Base-by-base conservation (phyloP, 2,329 filamentous ascomycete species). In the Sporothrix pseudoabietina region DNA sequence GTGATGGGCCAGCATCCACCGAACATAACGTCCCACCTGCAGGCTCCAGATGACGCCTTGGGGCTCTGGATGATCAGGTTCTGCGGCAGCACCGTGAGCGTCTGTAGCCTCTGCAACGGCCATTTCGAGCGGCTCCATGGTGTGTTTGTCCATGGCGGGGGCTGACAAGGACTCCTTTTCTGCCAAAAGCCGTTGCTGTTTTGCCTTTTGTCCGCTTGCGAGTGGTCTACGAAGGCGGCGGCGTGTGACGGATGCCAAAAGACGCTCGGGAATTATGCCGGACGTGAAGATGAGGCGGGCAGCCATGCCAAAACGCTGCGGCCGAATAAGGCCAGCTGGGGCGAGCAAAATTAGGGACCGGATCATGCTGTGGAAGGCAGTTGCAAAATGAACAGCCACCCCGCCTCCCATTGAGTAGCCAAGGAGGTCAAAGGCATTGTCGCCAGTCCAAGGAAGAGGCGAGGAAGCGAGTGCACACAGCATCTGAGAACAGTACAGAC, bases 331-430 rank as follows among this genome's bases (percentile, higher is more conserved):
- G 0, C 94, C 94, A 0, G 90, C 86, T 0, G 94, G 94, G 0
- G 94, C 93, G 57, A 98, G 86, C 6, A 97, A 87, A 12, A 96
- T 85, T 30, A 98, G 84, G 10, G 87, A 88, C 14, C 87, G 85
- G 16, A 97, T 85, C 72, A 95, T 83, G 66, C 87, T 80, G 0
- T 93, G 92, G 79, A 94, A 94, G 73, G 90, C 87, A 10, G 88
- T 88, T 7, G 92, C 89, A 79, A 97, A 95, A 74, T 90, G 88
- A 6, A 90, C 88, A 4, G 90, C 89, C 72, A 97, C 90, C 71
- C 91, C 92, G 65, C 94, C 94, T 73, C 94, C 94, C 0, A 97
- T 86, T 0, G 92, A 94, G 82, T 96, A 97, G 12, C 94, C 94
- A 14, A 94, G 82, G 26, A 97, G 81, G 66, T 87, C 87, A 79